A percentile compares a stretch with the other conserved stretches of the same genome.
phyloP scores from a whole-genome alignment of 2,329 filamentous ascomycete genomes.

The Lachnellula occidentalis region DNA sequence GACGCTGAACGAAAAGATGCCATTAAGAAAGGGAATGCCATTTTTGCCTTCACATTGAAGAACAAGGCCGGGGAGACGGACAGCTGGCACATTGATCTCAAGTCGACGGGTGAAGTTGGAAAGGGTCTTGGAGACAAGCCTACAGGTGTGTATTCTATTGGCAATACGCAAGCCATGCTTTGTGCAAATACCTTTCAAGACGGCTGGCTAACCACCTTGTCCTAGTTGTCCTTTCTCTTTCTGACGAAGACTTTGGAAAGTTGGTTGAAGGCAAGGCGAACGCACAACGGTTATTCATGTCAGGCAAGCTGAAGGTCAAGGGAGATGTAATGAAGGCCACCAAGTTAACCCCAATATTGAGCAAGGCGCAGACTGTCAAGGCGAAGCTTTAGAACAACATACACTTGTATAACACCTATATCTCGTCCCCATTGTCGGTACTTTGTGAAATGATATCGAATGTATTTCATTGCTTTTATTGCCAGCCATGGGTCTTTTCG shows the following conservation, averaged over 20 bases:
- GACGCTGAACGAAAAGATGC: constrained; percentile 77
- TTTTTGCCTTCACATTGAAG: constrained; percentile 91
- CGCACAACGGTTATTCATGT: constrained; percentile 89
- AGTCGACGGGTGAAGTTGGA: constrained; percentile 77
- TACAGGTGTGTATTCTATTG: constrained; percentile 55
- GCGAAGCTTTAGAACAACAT: constrained; percentile 64
- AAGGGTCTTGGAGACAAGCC: constrained; percentile 77
- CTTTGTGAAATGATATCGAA: not conserved
- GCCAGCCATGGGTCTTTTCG: too few relatives aligned
- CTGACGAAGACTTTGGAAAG: constrained; percentile 80
- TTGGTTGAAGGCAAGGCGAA: constrained; percentile 85
- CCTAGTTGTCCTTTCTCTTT: constrained; percentile 76
- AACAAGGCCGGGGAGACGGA: constrained; percentile 74
- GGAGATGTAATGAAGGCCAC: constrained; percentile 98
- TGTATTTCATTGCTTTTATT: too few relatives aligned
- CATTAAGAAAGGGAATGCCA: constrained; percentile 78
- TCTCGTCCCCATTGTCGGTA: not conserved
- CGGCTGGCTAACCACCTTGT: constrained; percentile 1
- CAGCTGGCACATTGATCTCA: constrained; percentile 93
- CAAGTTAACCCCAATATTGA: constrained; percentile 88
- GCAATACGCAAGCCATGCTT: not conserved
- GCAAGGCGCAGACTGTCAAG: constrained; percentile 72
- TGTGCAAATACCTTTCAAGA: not conserved
- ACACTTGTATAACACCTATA: constrained; percentile 7
- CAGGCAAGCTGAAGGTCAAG: constrained; percentile 97